A percentile compares a stretch with the other conserved stretches of the same genome.
phyloP scores from a whole-genome alignment of 192 early-diverging fungal species.

The Coemansia sp. region DNA sequence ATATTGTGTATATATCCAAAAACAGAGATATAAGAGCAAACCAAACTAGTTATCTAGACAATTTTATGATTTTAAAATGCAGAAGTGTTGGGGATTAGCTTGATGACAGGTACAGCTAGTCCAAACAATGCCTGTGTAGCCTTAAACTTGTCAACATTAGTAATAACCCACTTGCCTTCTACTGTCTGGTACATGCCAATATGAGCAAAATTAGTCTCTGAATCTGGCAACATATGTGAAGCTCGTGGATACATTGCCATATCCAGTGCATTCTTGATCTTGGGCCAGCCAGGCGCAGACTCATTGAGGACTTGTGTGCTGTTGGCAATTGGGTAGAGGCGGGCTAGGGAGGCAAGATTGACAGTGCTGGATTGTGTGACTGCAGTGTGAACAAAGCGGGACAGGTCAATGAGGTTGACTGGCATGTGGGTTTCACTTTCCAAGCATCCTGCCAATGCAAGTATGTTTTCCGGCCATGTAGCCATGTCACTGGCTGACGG shows the following conservation, averaged over 20 bases:
- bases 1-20: too few relatives aligned
- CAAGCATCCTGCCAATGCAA: neutral
- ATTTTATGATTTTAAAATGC: too few relatives aligned
- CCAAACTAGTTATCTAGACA: too few relatives aligned
- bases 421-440: constrained; percentile 1
- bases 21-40: too few relatives aligned
- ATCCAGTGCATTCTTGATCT: neutral
- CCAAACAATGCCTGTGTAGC: neutral
- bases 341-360: neutral
- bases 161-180: neutral
- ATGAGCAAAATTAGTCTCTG: neutral
- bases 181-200: neutral
- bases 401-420: neutral
- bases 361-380: neutral
- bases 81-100: neutral
- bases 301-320: neutral
- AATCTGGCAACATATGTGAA: neutral
- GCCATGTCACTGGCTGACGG: constrained; percentile 6
- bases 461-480: neutral
- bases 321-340: neutral
- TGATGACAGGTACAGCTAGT: neutral
- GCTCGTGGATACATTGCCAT: neutral
- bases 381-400: neutral
- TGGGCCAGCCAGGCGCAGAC: neutral
- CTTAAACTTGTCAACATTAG: neutral